Percentiles rank a stretch among this genome's conserved stretches.
phyloP scores from a whole-genome alignment of 139 green algal genomes.

The Coccomyxa sp. region DNA sequence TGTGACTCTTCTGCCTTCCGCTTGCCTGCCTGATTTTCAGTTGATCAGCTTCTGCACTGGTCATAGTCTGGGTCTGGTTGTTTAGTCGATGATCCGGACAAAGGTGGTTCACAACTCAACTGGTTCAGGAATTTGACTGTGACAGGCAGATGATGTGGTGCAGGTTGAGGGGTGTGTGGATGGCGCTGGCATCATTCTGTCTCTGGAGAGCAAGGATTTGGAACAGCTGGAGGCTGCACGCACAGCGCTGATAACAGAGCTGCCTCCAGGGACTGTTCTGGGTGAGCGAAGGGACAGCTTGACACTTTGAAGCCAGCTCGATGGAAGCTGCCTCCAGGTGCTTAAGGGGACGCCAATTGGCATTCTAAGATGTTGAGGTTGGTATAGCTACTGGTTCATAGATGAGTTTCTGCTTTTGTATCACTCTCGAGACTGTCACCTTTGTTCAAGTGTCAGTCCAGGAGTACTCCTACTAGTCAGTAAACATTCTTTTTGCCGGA shows the following conservation, averaged over 20 bases:
- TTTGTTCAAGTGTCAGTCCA: no score
- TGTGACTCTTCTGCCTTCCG: not conserved
- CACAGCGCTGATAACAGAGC: not conserved
- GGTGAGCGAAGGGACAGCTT: not conserved
- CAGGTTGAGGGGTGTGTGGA: constrained; percentile 48
- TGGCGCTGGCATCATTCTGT: constrained; percentile 45
- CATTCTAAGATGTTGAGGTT: no score
- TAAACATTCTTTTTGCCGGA: no score
- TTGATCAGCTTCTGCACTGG: not conserved
- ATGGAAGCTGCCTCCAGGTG: no score
- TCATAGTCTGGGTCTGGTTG: not conserved
- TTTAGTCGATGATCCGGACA: not conserved
- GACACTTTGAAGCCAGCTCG: not conserved
- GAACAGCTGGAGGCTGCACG: not conserved
- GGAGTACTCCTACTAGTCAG: no score
- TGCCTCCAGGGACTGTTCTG: not conserved
- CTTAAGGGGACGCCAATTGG: no score
- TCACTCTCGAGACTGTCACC: no score
- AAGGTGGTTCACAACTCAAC: not conserved
- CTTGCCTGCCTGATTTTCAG: not conserved
- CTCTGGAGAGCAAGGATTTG: constrained; percentile 51
- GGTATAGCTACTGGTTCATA: no score
- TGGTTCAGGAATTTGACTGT: not conserved
- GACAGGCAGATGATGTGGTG: not conserved
- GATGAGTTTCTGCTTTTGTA: no score